Evolutionary conservation across 192 early-diverging fungal species (phyloP), one percentile per base, ranked within the genome.

Genomic region (Oehlia diaphana): DNA sequence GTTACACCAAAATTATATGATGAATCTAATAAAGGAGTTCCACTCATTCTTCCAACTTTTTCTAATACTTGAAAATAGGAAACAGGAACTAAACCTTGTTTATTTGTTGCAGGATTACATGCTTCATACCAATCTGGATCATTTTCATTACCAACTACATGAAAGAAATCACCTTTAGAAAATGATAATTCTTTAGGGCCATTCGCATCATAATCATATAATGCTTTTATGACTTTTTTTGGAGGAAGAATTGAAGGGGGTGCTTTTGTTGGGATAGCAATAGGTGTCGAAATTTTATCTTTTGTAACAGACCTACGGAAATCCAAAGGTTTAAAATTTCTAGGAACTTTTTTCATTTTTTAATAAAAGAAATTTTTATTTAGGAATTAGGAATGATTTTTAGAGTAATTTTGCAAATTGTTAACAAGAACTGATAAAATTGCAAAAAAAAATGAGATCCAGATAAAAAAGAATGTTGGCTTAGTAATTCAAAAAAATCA

Each of bases 41-140:
- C 64, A 78, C 64, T 77, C 28, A 58, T 44, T 65, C 77, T 47
- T 61, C 23, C 37, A 61, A 76, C 83, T 81, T 90, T 91, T 72
- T 88, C 89, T 63, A 95, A 82, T 49, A 93, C 83, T 80, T 95
- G 92, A 86, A 95, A 95, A 84, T 88, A 90, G 23, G 84, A 84
- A 19, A 90, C 90, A 23, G 93, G 93, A 19, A 93, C 93, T 63
- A 92, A 84, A 58, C 93, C 93, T 28, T 88, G 90, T 64, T 88
- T 86, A 64, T 91, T 90, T 28, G 90, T 91, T 67, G 89, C 87
- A 61, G 93, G 93, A 78, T 95, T 93, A 63, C 87, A 88, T 10
- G 92, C 93, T 61, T 93, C 91, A 82, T 92, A 95, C 91, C 91
- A 93, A 74, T 87, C 77, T 69, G 83, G 84, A 83, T 92, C 92